Evolutionary conservation across 2,329 filamentous ascomycete genomes (phyloP).

Genomic region (Lizonia empirigonia): DNA sequence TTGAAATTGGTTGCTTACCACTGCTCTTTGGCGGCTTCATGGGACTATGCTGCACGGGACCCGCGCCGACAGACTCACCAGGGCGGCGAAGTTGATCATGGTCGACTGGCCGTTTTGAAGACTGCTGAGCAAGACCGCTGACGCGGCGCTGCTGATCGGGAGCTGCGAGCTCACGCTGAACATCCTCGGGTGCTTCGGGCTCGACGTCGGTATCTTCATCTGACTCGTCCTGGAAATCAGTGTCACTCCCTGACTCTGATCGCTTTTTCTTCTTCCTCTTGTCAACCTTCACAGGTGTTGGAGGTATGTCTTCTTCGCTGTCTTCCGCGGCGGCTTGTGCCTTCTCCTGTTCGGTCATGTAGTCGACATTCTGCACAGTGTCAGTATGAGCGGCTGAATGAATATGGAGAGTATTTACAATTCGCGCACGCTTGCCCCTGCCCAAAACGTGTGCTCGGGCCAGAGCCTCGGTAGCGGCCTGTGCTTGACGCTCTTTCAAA

Average conservation of each 20-base stretch:
- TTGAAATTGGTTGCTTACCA: conserved; percentile 9
- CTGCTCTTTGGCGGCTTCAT: conserved; percentile 2
- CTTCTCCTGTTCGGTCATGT: conserved; percentile 47
- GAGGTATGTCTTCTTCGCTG: conserved; percentile 23
- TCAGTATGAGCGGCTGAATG: conserved; percentile 9
- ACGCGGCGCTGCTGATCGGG: neutral
- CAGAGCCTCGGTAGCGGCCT: conserved; percentile 71
- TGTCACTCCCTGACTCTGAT: conserved; percentile 52
- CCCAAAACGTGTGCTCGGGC: conserved; percentile 78
- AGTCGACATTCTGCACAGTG: conserved; percentile 51
- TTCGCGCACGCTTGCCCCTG: conserved; percentile 77
- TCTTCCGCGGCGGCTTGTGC: conserved; percentile 23
- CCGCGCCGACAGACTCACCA: neutral
- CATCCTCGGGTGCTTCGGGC: conserved; percentile 1
- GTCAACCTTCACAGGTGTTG: conserved; percentile 41
- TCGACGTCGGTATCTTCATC: conserved; percentile 34
- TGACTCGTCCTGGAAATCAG: conserved; percentile 54
- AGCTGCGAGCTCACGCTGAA: conserved; percentile 9
- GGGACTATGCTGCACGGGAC: neutral
- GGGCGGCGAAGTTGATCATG: neutral
- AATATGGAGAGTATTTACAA: conserved; percentile 48
- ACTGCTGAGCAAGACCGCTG: neutral
- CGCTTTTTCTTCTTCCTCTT: conserved; percentile 39
- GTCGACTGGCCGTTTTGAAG: neutral
- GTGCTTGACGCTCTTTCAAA: conserved; percentile 77